phyloP scores from a whole-genome alignment of 2,329 filamentous ascomycete species.

The Orbilia blumenaviensis region DNA sequence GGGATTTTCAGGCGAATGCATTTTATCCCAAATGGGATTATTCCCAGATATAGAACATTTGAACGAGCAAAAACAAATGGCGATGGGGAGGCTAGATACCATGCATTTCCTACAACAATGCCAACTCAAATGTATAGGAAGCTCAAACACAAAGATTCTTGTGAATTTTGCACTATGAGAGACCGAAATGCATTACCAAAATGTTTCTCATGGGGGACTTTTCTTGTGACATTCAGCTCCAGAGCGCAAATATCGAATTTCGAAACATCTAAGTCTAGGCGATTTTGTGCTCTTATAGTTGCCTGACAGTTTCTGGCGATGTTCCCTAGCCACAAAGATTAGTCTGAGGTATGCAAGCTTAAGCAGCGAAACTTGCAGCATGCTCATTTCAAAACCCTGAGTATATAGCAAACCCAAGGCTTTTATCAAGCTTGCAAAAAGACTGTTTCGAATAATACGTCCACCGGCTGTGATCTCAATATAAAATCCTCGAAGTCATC shows the following conservation, averaged over 20 bases:
- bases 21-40: neutral
- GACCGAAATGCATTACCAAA: neutral
- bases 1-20: constrained; percentile 21
- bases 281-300: constrained; percentile 19
- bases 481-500: constrained; percentile 14
- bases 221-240: constrained; percentile 10
- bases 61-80: constrained; percentile 33
- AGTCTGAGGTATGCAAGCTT: constrained; percentile 50
- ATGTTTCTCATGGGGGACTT: neutral
- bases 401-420: neutral
- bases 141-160: neutral
- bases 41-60: constrained; percentile 27
- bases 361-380: constrained; percentile 43
- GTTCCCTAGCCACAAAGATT: neutral
- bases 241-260: constrained; percentile 45
- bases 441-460: constrained; percentile 26
- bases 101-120: constrained; percentile 23
- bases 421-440: constrained; percentile 20
- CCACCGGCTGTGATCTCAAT: constrained; percentile 18
- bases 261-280: constrained; percentile 52
- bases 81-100: too few relatives aligned
- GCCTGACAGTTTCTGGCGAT: constrained; percentile 4
- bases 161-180: constrained; percentile 10
- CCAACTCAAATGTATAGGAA: constrained; percentile 11
- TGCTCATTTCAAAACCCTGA: constrained; percentile 40